A percentile compares a stretch with the other conserved stretches of the same genome.
Evolutionary conservation across 257 asterid species (phyloP).

Genomic region (Plantago ovata): DNA sequence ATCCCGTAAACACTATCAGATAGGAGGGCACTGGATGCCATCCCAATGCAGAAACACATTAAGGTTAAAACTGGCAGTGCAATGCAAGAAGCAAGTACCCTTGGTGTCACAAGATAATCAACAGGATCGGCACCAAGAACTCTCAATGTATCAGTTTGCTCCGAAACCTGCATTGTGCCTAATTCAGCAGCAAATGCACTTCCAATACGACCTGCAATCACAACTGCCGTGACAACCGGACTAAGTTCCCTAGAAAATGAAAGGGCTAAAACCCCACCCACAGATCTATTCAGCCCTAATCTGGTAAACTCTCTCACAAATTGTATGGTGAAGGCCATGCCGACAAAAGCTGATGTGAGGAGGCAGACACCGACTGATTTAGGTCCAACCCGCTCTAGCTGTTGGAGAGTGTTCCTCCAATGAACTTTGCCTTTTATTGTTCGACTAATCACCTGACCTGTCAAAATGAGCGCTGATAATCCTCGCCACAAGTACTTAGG

Average conservation of each 20-base stretch:
- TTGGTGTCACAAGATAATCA: slow-evolving; percentile 82
- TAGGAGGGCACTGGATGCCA: slow-evolving; percentile 88
- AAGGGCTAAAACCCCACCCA: slow-evolving; percentile 96
- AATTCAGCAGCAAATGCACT: slow-evolving; percentile 96
- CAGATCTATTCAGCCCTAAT: slow-evolving; percentile 78
- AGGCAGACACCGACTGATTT: slow-evolving; percentile 93
- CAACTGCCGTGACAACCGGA: slow-evolving; percentile 87
- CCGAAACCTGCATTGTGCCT: slow-evolving; percentile 99
- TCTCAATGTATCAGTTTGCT: slow-evolving; percentile 87
- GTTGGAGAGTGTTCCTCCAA: slow-evolving; percentile 86
- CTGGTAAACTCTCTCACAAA: slow-evolving; percentile 92
- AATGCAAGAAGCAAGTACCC: slow-evolving; percentile 79
- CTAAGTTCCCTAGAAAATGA: slow-evolving; percentile 89
- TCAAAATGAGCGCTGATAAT: slow-evolving; percentile 57
- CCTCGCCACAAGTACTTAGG: slow-evolving; percentile 95
- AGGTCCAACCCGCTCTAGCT: slow-evolving; percentile 84
- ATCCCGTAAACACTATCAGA: slow-evolving; percentile 81
- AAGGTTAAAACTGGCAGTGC: slow-evolving; percentile 76
- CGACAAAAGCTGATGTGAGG: slow-evolving; percentile 82
- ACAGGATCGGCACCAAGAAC: slow-evolving; percentile 90
- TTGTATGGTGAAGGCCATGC: slow-evolving; percentile 98
- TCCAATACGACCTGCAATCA: slow-evolving; percentile 93
- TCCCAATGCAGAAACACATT: slow-evolving; percentile 77
- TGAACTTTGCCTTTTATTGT: slow-evolving; percentile 65
- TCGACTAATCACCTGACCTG: slow-evolving; percentile 76